These are phyloP conservation scores for Mycena alexandri DNA, from an alignment of 768 basidiomycete genomes.

Conservation along the genomic window DNA sequence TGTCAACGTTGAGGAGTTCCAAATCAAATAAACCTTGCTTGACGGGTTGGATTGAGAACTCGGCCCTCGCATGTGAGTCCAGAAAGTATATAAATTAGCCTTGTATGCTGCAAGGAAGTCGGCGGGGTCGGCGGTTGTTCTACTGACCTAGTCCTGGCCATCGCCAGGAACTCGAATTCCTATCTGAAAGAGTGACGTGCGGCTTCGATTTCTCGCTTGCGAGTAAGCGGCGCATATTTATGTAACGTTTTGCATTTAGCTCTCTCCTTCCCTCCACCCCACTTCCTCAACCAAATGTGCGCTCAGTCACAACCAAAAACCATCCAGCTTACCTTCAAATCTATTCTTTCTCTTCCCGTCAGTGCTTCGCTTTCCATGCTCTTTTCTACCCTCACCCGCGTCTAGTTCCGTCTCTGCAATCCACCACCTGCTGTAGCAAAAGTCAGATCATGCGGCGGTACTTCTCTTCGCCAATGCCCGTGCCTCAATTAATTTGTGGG, in stretches of 20 bases:
- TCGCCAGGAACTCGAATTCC: not conserved
- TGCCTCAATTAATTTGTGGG: constrained; percentile 15
- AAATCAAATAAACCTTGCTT: not conserved
- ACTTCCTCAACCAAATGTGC: constrained; percentile 22
- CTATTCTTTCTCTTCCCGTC: constrained; percentile 55
- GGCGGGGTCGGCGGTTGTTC: too few relatives aligned
- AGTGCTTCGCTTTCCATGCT: constrained; percentile 30
- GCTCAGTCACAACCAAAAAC: constrained; percentile 50
- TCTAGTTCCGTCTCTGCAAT: constrained; percentile 70
- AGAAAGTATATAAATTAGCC: not conserved
- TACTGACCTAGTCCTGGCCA: too few relatives aligned
- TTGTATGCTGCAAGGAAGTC: too few relatives aligned
- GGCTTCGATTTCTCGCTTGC: constrained; percentile 31
- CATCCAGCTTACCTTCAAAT: constrained; percentile 43
- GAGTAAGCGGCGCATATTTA: constrained; percentile 11
- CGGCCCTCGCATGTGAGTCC: not conserved
- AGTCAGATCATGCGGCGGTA: constrained; percentile 74
- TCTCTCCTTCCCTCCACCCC: constrained; percentile 4
- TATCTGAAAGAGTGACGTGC: constrained; percentile 13
- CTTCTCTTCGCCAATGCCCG: constrained; percentile 2
- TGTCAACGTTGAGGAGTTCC: not conserved
- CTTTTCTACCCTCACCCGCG: constrained; percentile 15
- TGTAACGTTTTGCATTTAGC: constrained; percentile 15
- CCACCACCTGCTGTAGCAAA: constrained; percentile 77
- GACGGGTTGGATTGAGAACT: constrained; percentile 14